Evolutionary conservation across 164 flowering plant genomes (phyloP).

Genomic region (Brasenia schreberi): DNA sequence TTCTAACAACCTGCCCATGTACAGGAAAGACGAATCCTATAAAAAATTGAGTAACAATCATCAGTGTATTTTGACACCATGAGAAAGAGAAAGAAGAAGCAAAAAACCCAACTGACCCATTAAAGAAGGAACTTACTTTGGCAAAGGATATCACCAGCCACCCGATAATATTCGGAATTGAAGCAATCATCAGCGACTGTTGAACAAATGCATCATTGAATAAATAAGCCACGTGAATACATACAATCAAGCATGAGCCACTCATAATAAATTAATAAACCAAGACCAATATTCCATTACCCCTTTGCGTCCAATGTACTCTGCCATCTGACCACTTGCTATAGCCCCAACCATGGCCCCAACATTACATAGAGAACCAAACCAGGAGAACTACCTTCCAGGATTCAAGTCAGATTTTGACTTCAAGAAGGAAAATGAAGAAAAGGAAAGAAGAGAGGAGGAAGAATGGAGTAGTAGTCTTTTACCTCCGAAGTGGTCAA

Average conservation of each 20-base stretch:
- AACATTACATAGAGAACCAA: slow-evolving; percentile 59
- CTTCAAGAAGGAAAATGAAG: slow-evolving; percentile 3
- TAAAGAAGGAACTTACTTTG: slow-evolving; percentile 25
- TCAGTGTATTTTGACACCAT: not conserved
- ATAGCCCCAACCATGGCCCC: slow-evolving; percentile 86
- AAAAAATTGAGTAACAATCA: not conserved
- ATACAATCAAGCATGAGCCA: not conserved
- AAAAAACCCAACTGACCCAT: not conserved
- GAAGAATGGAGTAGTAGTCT: not conserved
- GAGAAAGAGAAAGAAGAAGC: not conserved
- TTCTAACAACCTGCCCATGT: slow-evolving; percentile 66
- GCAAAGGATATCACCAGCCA: slow-evolving; percentile 79
- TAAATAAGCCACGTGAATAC: too few species aligned
- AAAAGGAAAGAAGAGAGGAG: not conserved
- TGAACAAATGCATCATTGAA: not conserved
- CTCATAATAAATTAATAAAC: not conserved
- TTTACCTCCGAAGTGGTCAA: slow-evolving; percentile 47
- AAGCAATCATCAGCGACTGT: slow-evolving; percentile 67
- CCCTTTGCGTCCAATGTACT: slow-evolving; percentile 64
- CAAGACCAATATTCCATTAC: slow-evolving; percentile 11
- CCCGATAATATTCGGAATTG: slow-evolving; percentile 75
- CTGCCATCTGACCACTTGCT: slow-evolving; percentile 60
- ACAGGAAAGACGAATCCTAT: slow-evolving; percentile 57
- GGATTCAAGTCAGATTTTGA: not conserved
- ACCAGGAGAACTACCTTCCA: slow-evolving; percentile 36